Percentiles rank a stretch among this genome's conserved stretches.
These are phyloP conservation scores for Umbellularia californica DNA, from an alignment of 164 flowering plant species.

Conservation along the genomic window DNA sequence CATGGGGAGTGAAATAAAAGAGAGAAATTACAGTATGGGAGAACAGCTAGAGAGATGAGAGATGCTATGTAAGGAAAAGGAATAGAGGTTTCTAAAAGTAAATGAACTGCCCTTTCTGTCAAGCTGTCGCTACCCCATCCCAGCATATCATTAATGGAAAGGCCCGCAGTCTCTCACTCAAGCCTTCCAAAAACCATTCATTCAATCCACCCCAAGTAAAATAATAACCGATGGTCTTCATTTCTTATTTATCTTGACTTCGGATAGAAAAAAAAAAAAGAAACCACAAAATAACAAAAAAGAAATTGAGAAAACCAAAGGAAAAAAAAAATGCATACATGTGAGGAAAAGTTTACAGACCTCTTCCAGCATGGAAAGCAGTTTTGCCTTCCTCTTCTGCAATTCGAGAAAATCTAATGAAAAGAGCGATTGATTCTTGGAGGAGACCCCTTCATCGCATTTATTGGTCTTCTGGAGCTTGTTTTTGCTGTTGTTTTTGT, in stretches of 20 bases:
- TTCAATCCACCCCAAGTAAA: conserved; percentile 18
- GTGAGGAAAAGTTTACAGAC: conserved; percentile 25
- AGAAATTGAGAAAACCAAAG: neutral
- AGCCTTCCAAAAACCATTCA: conserved; percentile 7
- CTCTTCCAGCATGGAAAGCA: conserved; percentile 88
- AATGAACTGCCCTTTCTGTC: conserved; percentile 35
- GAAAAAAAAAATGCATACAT: neutral
- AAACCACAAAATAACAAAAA: neutral
- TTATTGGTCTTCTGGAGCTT: conserved; percentile 28
- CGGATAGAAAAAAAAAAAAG: neutral
- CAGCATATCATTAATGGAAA: conserved; percentile 43
- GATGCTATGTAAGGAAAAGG: conserved; percentile 9
- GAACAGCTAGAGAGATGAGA: conserved; percentile 5
- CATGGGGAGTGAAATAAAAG: neutral
- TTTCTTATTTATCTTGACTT: neutral
- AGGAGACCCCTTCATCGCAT: conserved; percentile 26
- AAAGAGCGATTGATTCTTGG: conserved; percentile 29
- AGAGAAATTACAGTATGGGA: conserved; percentile 7
- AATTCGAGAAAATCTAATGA: conserved; percentile 65
- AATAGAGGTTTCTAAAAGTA: conserved; percentile 33
- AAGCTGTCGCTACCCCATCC: conserved; percentile 19
- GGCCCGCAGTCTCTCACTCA: conserved; percentile 41
- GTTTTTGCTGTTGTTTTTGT: conserved; percentile 10
- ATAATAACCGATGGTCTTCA: neutral
- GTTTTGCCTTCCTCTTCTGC: conserved; percentile 76